Evolutionary conservation across 371 early-diverging fungal genomes (phyloP).

Genomic region (Syncephalastrum monosporum): DNA sequence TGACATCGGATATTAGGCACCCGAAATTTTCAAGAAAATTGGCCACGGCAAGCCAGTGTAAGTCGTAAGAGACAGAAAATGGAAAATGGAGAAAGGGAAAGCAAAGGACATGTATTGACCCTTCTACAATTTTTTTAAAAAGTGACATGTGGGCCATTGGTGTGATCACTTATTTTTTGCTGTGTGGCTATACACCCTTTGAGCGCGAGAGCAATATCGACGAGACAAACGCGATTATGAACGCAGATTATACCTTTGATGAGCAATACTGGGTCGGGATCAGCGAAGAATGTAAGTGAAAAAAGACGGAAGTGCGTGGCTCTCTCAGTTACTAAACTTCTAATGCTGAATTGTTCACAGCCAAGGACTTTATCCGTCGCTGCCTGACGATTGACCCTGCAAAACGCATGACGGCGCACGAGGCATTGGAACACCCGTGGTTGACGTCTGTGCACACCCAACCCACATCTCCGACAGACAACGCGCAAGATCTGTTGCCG

Average conservation of each 20-base stretch:
- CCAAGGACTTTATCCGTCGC: slow-evolving; percentile 80
- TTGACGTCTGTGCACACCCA: slow-evolving; percentile 40
- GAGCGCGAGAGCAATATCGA: slow-evolving; percentile 65
- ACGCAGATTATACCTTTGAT: slow-evolving; percentile 74
- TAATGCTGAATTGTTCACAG: slow-evolving; percentile 47
- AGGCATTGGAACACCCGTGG: slow-evolving; percentile 79
- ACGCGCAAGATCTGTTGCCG: slow-evolving; percentile 65
- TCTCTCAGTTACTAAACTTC: neutral
- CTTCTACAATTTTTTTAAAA: slow-evolving; percentile 29
- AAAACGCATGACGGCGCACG: slow-evolving; percentile 70
- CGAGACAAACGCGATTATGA: slow-evolving; percentile 72
- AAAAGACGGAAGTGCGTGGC: neutral
- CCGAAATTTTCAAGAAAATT: slow-evolving; percentile 76
- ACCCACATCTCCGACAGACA: slow-evolving; percentile 25
- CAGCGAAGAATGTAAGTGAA: slow-evolving; percentile 30
- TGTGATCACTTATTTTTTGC: slow-evolving; percentile 86
- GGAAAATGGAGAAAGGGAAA: neutral
- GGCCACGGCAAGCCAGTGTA: slow-evolving; percentile 69
- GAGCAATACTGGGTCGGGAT: slow-evolving; percentile 78
- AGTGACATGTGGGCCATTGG: slow-evolving; percentile 94
- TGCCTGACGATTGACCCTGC: slow-evolving; percentile 76
- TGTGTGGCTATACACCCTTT: slow-evolving; percentile 91
- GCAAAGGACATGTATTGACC: slow-evolving; percentile 29
- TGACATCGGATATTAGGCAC: slow-evolving; percentile 45
- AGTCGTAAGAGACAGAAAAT: slow-evolving; percentile 10